Percentiles rank a stretch among this genome's conserved stretches.
Conservation (phyloP, 2,329 filamentous ascomycete species). For the Penicillium sp. region DNA sequence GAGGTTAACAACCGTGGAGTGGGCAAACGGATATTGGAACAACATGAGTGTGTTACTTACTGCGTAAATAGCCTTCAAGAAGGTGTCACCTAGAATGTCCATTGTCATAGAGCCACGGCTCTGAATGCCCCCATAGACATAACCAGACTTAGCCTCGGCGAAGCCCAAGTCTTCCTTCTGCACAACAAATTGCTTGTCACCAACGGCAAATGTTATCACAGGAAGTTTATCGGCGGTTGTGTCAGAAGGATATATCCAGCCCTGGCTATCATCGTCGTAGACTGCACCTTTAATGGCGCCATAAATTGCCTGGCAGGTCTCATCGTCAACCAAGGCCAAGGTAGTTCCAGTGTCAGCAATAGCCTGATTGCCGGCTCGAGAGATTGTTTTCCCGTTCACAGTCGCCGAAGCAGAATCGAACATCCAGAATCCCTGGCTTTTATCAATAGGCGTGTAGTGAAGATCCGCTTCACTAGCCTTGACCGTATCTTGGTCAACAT, state of each 20-base stretch:
- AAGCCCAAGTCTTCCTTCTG: slow-evolving; percentile 66
- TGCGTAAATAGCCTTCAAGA: slow-evolving; percentile 67
- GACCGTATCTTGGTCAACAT: slow-evolving; percentile 66
- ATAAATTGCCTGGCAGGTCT: slow-evolving; percentile 64
- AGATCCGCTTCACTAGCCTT: slow-evolving; percentile 57
- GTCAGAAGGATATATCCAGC: slow-evolving; percentile 63
- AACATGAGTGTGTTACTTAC: slow-evolving; percentile 42
- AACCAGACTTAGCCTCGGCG: slow-evolving; percentile 55
- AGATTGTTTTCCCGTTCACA: slow-evolving; percentile 58
- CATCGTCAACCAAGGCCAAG: slow-evolving; percentile 65
- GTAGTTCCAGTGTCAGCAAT: slow-evolving; percentile 75
- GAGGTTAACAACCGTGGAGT: slow-evolving; percentile 11
- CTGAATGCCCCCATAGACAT: slow-evolving; percentile 67
- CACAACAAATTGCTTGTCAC: slow-evolving; percentile 60
- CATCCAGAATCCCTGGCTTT: slow-evolving; percentile 68
- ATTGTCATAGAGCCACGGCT: slow-evolving; percentile 60
- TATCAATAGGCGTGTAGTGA: slow-evolving; percentile 64
- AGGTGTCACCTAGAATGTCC: slow-evolving; percentile 66
- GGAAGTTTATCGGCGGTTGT: slow-evolving; percentile 59
- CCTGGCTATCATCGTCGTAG: slow-evolving; percentile 60
- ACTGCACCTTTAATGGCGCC: slow-evolving; percentile 61
- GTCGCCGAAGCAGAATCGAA: slow-evolving; percentile 60
- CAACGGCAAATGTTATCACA: slow-evolving; percentile 64
- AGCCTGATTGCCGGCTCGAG: slow-evolving; percentile 60
- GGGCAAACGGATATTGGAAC: neutral